phyloP scores from a whole-genome alignment of 2,329 filamentous ascomycete species.

The Trichoderma atroviride region DNA sequence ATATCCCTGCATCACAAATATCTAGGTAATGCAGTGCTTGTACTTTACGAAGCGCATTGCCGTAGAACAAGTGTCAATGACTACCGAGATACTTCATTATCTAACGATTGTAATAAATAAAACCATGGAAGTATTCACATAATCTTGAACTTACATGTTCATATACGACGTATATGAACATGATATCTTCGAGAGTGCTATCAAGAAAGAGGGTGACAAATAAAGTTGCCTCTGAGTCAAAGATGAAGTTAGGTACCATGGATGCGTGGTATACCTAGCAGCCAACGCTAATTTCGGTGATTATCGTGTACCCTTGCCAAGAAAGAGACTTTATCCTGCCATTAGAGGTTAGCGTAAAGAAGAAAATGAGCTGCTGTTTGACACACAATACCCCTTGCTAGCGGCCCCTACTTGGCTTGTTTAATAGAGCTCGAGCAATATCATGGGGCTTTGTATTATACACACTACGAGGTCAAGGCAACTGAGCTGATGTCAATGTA shows the following conservation, averaged over 20 bases:
- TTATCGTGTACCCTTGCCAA: background rate
- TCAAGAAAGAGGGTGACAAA: background rate
- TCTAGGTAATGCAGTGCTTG: background rate
- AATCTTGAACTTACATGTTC: background rate
- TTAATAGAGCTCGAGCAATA: background rate
- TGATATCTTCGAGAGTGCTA: background rate
- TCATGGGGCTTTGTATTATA: background rate
- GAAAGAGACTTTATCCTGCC: slow-evolving; percentile 2
- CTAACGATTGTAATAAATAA: background rate
- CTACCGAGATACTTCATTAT: background rate
- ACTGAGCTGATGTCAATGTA: background rate
- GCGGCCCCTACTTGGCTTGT: background rate
- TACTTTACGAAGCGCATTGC: background rate
- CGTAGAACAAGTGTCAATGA: background rate
- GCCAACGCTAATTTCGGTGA: too few species aligned
- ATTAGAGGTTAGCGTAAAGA: background rate
- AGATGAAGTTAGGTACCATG: background rate
- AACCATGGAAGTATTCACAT: background rate
- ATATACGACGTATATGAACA: background rate
- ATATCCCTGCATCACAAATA: background rate
- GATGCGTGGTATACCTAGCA: background rate
- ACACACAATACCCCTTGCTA: background rate
- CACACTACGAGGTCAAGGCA: background rate
- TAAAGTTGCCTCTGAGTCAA: background rate
- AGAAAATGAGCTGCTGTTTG: background rate